Evolutionary conservation across 2,329 filamentous ascomycete species (phyloP).

Genomic region (Trichoderma sp.): DNA sequence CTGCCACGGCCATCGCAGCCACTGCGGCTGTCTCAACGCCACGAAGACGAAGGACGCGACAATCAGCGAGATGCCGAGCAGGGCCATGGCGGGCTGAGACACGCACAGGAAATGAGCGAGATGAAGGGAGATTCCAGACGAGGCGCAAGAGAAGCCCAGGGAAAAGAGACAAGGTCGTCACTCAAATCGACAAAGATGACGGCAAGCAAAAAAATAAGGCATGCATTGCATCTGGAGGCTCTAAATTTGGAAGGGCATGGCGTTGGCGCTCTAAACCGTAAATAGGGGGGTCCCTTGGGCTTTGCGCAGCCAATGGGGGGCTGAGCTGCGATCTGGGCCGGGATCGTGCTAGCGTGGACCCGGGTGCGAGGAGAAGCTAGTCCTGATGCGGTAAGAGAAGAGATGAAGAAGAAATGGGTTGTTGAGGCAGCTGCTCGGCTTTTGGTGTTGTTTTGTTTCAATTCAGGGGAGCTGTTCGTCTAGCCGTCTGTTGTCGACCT

Average conservation of each 20-base stretch:
- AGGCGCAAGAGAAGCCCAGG: no score
- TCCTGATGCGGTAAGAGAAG: not conserved
- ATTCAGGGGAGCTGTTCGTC: not conserved
- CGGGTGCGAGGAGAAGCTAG: not conserved
- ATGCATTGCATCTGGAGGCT: constrained; percentile 12
- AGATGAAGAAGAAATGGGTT: constrained; percentile 3
- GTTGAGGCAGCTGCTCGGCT: not conserved
- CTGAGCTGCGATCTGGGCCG: not conserved
- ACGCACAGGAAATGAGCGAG: not conserved
- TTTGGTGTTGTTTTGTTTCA: constrained; percentile 22
- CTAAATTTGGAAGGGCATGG: constrained; percentile 24
- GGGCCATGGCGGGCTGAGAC: constrained; percentile 48
- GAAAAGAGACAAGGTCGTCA: not conserved
- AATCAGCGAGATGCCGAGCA: constrained; percentile 64
- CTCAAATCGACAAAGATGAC: not conserved
- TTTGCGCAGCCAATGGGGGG: constrained; percentile 6
- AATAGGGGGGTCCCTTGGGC: constrained; percentile 6
- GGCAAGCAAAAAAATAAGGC: constrained; percentile 12
- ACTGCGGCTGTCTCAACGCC: constrained; percentile 55
- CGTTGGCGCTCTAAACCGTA: constrained; percentile 7
- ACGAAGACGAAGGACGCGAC: constrained; percentile 62
- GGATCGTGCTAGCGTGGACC: constrained; percentile 11
- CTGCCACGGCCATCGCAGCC: constrained; percentile 44
- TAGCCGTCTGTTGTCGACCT: no score
- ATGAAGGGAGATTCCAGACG: constrained; percentile 15